Evolutionary conservation across 2,329 filamentous ascomycete genomes (phyloP).

Genomic region (Alternaria sp.): DNA sequence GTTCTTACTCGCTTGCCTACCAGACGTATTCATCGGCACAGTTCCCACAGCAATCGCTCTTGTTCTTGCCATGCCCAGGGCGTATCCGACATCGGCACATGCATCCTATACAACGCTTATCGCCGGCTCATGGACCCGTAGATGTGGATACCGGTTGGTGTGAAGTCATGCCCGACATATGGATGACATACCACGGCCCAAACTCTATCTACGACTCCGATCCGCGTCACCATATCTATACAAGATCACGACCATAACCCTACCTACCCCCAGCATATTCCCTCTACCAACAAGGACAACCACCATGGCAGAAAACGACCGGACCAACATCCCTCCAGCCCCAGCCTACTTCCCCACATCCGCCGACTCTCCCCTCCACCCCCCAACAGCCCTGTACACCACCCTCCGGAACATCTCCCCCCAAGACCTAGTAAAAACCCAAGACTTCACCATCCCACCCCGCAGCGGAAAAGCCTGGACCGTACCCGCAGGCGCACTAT

Average conservation of each 20-base stretch:
- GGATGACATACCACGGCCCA: background rate
- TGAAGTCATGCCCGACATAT: background rate
- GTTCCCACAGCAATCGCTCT: background rate
- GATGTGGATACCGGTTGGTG: background rate
- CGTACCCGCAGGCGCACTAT: constrained; percentile 70
- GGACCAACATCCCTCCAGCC: constrained; percentile 24
- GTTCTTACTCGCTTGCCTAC: background rate
- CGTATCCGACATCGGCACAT: constrained; percentile 9
- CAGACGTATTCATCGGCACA: background rate
- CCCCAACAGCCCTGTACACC: constrained; percentile 39
- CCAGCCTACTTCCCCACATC: constrained; percentile 48
- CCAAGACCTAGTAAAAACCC: constrained; percentile 16
- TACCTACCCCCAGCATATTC: background rate
- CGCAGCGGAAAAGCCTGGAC: constrained; percentile 77
- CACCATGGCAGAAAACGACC: constrained; percentile 8
- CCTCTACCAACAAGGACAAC: background rate
- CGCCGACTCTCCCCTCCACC: constrained; percentile 36
- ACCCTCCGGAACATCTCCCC: constrained; percentile 23
- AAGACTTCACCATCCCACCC: constrained; percentile 65
- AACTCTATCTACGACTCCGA: background rate
- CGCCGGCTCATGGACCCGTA: constrained; percentile 3
- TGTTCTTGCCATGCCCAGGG: background rate
- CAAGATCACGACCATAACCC: background rate
- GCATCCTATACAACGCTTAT: constrained; percentile 1
- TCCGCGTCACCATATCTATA: background rate